A percentile compares a stretch with the other conserved stretches of the same genome.
These are phyloP conservation scores for Ruellia speciosa DNA, from an alignment of 305 asterid genomes.

Conservation along the genomic window DNA sequence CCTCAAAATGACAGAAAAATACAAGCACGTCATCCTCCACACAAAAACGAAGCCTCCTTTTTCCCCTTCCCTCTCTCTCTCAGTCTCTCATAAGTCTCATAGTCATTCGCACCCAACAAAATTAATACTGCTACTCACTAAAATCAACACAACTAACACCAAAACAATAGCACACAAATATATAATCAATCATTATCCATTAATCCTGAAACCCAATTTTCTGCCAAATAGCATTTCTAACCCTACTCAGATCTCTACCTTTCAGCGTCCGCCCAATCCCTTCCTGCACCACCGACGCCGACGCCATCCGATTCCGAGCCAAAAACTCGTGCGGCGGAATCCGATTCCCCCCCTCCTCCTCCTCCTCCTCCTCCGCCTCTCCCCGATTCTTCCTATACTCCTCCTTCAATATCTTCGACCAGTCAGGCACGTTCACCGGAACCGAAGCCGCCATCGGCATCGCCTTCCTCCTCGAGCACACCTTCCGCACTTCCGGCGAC, in stretches of 20 bases:
- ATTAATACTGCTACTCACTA: too few relatives aligned
- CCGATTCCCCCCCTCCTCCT: slow-evolving; percentile 36
- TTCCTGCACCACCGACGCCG: slow-evolving; percentile 82
- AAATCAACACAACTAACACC: too few relatives aligned
- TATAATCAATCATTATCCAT: background rate
- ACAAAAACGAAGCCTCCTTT: too few relatives aligned
- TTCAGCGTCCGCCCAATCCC: slow-evolving; percentile 88
- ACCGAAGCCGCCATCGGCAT: slow-evolving; percentile 25
- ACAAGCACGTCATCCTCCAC: too few relatives aligned
- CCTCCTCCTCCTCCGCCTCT: slow-evolving; percentile 34
- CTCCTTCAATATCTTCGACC: slow-evolving; percentile 31
- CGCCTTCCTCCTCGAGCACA: slow-evolving; percentile 37
- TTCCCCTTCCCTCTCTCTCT: too few relatives aligned
- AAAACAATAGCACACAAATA: too few relatives aligned
- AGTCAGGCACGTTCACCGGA: slow-evolving; percentile 30
- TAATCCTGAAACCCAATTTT: slow-evolving; percentile 83
- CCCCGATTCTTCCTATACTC: slow-evolving; percentile 35
- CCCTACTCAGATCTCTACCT: slow-evolving; percentile 92
- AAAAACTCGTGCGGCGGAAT: slow-evolving; percentile 89
- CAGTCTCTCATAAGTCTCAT: too few relatives aligned
- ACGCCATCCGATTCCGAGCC: slow-evolving; percentile 62
- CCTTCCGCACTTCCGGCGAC: slow-evolving; percentile 52
- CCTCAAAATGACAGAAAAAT: too few relatives aligned
- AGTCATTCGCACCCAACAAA: too few relatives aligned
- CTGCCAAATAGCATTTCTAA: slow-evolving; percentile 87